Base-by-base conservation (phyloP, 768 basidiomycete species). In the Panus rudis region DNA sequence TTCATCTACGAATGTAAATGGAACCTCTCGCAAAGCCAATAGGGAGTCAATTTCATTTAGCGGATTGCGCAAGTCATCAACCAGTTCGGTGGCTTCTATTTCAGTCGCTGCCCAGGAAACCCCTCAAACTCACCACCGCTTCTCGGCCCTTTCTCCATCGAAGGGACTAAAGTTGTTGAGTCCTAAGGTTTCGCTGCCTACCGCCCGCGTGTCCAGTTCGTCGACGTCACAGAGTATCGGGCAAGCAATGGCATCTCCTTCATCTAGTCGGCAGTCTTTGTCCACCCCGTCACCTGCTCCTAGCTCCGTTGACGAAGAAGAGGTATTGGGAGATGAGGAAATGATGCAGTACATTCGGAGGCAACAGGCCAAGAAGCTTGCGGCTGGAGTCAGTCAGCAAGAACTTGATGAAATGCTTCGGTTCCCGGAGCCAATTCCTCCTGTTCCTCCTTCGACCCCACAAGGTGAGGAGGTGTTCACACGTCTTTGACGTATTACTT, bases 281-380 rank as follows among this genome's bases (percentile, higher is more conserved):
- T 90, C 85, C 4, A 89, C 87, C 2, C 88, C 90, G 3, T 94
- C 92, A 2, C 92, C 92, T 0, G 78, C 76, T 5, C 82, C 83
- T 21, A 81, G 78, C 52, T 69, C 76, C 2, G 69, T 86, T 3
- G 90, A 90, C 46, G 92, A 93, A 46, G 91, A 93, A 49, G 89
- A 93, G 60, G 39, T 84, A 6, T 65, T 86, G 14, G 96, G 89
- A 13, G 96, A 99, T 57, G 92, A 96, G 48, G 96, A 99, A 67
- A 99, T 99, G 96, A 64, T 87, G 56, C 83, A 86, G 46, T 99
- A 94, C 63, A 88, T 97, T 50, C 78, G 80, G 51, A 77, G 92
- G 20, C 89, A 96, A 51, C 85, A 92, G 52, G 79, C 88, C 28
- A 92, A 92, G 69, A 90, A 84, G 62, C 60, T 92, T 49, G 84